phyloP scores from a whole-genome alignment of 2,329 filamentous ascomycete genomes.

The Aspergillus sp. region DNA sequence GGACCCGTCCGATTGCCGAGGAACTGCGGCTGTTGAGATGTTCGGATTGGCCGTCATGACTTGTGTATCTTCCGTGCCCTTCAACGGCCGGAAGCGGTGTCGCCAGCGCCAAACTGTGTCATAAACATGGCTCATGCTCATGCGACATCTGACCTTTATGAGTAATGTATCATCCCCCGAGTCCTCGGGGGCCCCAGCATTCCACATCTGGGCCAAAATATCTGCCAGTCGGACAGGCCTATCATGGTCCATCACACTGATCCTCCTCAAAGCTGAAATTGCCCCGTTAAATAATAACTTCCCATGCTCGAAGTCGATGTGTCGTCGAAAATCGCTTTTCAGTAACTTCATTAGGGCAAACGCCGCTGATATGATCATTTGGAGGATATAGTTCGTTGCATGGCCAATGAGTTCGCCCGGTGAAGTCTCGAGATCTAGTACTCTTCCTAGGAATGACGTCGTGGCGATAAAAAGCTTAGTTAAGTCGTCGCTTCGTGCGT shows the following conservation, averaged over 20 bases:
- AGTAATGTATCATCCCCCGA: slow-evolving; percentile 48
- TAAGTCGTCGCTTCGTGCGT: slow-evolving; percentile 42
- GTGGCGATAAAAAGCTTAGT: slow-evolving; percentile 47
- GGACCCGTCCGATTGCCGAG: slow-evolving; percentile 30
- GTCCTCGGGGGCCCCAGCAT: slow-evolving; percentile 41
- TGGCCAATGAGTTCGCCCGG: slow-evolving; percentile 52
- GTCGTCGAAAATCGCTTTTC: slow-evolving; percentile 60
- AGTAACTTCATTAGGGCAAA: slow-evolving; percentile 64
- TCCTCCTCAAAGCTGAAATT: slow-evolving; percentile 57
- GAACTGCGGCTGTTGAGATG: slow-evolving; percentile 24
- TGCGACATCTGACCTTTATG: slow-evolving; percentile 62
- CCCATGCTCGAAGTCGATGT: slow-evolving; percentile 55
- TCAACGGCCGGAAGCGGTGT: slow-evolving; percentile 64
- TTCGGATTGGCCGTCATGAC: slow-evolving; percentile 52
- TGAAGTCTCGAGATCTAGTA: slow-evolving; percentile 44
- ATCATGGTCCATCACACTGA: slow-evolving; percentile 63
- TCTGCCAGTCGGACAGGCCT: slow-evolving; percentile 63
- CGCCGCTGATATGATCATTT: slow-evolving; percentile 64
- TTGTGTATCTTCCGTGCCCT: slow-evolving; percentile 61
- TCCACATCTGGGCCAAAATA: slow-evolving; percentile 65
- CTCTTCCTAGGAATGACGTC: slow-evolving; percentile 45
- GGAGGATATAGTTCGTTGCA: slow-evolving; percentile 61
- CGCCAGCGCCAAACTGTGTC: slow-evolving; percentile 68
- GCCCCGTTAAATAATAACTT: slow-evolving; percentile 58
- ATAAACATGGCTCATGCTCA: slow-evolving; percentile 66